These are phyloP conservation scores for Blastobotrys ciferrii DNA, from an alignment of 1,139 yeast species.

Conservation along the genomic window DNA sequence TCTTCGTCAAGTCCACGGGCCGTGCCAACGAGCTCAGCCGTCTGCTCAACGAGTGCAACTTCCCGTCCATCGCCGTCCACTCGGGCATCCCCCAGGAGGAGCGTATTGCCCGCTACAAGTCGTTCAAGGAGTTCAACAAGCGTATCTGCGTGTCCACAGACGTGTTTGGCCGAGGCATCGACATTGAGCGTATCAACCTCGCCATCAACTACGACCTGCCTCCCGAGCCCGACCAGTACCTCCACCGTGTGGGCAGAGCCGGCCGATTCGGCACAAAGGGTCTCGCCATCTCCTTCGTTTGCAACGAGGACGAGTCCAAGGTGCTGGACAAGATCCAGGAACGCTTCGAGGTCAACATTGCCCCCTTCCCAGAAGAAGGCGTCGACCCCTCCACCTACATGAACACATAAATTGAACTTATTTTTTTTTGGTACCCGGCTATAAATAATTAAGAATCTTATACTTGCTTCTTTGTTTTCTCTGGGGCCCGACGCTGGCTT, in stretches of 20 bases:
- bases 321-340: conserved; percentile 92
- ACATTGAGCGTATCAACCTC: conserved; percentile 95
- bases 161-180: conserved; percentile 99
- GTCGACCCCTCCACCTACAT: conserved; percentile 96
- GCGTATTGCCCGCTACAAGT: conserved; percentile 94
- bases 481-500: no score
- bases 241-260: conserved; percentile 99
- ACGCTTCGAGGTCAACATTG: conserved; percentile 92
- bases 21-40: conserved; percentile 93
- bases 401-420: conserved; percentile 61
- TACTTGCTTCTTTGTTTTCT: background rate
- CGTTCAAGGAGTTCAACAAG: conserved; percentile 96
- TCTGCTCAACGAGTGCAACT: conserved; percentile 86
- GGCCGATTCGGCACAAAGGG: conserved; percentile 99
- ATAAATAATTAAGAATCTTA: no score
- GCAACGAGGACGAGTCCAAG: conserved; percentile 83
- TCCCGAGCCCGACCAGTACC: conserved; percentile 91
- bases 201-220: conserved; percentile 92
- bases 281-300: conserved; percentile 87
- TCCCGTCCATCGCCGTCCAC: conserved; percentile 97
- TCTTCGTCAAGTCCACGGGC: conserved; percentile 86
- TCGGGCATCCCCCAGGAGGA: conserved; percentile 96
- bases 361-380: conserved; percentile 97
- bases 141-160: conserved; percentile 98
- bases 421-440: background rate